Percentiles rank a stretch among this genome's conserved stretches.
Conservation (phyloP, 2,329 filamentous ascomycete species). For the Didymella arachidicola region DNA sequence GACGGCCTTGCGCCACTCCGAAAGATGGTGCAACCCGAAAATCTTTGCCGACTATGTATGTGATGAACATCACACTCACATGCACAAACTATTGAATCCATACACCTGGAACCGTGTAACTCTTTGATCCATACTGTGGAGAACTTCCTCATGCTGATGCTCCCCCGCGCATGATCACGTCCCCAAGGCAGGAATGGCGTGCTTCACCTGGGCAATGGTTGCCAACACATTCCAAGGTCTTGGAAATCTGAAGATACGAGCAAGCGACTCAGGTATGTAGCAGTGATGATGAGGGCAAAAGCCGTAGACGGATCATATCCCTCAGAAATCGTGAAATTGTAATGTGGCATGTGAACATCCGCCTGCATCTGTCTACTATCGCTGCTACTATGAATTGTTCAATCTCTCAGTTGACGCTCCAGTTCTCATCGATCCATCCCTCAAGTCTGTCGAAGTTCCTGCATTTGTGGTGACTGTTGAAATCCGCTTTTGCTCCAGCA, state of each 20-base stretch:
- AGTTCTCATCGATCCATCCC: background rate
- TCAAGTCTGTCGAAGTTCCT: background rate
- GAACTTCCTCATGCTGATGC: background rate
- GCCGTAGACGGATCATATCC: too few species aligned
- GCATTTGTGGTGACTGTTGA: slow-evolving; percentile 1
- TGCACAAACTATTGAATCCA: background rate
- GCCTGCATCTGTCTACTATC: background rate
- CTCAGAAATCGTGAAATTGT: too few species aligned
- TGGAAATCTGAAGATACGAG: too few species aligned
- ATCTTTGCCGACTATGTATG: background rate
- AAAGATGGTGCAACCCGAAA: background rate
- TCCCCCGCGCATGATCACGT: background rate
- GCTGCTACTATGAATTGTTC: background rate
- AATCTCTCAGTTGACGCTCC: background rate
- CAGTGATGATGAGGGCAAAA: background rate
- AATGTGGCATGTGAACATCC: too few species aligned
- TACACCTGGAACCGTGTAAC: background rate
- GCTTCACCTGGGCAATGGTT: background rate
- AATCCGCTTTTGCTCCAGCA: background rate
- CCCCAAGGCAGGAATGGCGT: background rate
- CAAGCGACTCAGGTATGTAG: background rate
- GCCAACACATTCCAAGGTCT: too few species aligned
- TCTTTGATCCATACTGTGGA: background rate
- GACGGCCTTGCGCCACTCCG: background rate
- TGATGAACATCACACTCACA: background rate